These are phyloP conservation scores for Penicillium olsonii DNA, from an alignment of 2,329 filamentous ascomycete genomes.

Conservation along the genomic window DNA sequence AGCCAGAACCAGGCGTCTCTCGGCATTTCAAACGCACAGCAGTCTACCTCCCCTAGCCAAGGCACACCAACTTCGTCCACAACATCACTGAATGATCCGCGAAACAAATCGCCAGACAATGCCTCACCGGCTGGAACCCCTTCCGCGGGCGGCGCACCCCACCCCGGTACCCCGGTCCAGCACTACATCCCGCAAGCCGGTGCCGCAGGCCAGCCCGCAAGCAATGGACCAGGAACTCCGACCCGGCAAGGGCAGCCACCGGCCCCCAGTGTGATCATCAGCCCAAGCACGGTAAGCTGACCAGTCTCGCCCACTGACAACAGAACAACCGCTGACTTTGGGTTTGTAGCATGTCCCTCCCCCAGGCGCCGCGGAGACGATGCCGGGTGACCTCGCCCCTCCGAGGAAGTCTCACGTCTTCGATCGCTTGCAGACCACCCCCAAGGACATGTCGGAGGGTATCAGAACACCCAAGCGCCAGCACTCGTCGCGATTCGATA, in stretches of 20 bases:
- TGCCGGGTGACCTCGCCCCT: slow-evolving; percentile 94
- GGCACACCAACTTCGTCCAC: slow-evolving; percentile 86
- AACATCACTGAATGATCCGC: slow-evolving; percentile 79
- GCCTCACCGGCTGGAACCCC: slow-evolving; percentile 32
- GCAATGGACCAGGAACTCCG: slow-evolving; percentile 61
- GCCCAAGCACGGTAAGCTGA: slow-evolving; percentile 80
- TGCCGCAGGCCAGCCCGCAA: slow-evolving; percentile 35
- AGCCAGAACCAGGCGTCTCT: slow-evolving; percentile 68
- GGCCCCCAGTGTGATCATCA: slow-evolving; percentile 89
- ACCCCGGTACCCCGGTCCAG: slow-evolving; percentile 34
- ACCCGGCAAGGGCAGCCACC: slow-evolving; percentile 63
- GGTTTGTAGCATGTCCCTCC: slow-evolving; percentile 76
- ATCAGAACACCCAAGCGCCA: slow-evolving; percentile 94
- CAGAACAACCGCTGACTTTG: slow-evolving; percentile 7
- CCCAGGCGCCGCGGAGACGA: slow-evolving; percentile 91
- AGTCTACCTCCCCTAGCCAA: slow-evolving; percentile 62
- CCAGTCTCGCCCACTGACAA: slow-evolving; percentile 4
- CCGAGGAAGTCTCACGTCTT: slow-evolving; percentile 93
- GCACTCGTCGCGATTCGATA: slow-evolving; percentile 96
- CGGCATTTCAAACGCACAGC: slow-evolving; percentile 51
- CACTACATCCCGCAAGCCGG: slow-evolving; percentile 42
- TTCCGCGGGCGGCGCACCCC: slow-evolving; percentile 29
- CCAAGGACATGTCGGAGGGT: slow-evolving; percentile 94
- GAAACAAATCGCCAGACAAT: slow-evolving; percentile 69
- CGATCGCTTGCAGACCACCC: slow-evolving; percentile 86